Conservation (phyloP, 306 rosid species). For the Fragaria vesca region DNA sequence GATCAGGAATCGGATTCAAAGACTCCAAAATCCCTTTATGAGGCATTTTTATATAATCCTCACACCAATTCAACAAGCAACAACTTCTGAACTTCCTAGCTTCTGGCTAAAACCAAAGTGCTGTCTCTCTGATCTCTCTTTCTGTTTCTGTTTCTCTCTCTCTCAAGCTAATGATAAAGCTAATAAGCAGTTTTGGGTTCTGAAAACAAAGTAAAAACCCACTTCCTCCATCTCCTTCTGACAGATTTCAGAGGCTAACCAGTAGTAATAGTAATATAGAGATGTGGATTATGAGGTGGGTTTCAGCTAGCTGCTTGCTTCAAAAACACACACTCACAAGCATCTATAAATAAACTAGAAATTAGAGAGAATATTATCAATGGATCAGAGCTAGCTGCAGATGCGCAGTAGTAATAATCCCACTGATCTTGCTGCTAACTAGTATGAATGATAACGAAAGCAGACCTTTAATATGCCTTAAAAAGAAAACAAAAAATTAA, state of each 20-base stretch:
- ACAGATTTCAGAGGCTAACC: slow-evolving; percentile 16
- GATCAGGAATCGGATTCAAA: slow-evolving; percentile 73
- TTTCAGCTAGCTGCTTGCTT: slow-evolving; percentile 11
- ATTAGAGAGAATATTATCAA: slow-evolving; percentile 12
- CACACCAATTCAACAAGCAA: not conserved
- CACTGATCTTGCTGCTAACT: slow-evolving; percentile 1
- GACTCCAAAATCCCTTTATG: slow-evolving; percentile 25
- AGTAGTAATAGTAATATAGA: slow-evolving; percentile 9
- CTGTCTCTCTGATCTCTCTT: not conserved
- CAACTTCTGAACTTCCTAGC: not conserved
- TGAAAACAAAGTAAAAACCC: slow-evolving; percentile 13
- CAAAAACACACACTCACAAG: not conserved
- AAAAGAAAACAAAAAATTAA: not conserved
- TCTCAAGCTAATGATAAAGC: not conserved
- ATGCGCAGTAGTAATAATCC: not conserved
- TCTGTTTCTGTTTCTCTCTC: not conserved
- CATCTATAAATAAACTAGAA: not conserved
- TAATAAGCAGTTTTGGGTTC: slow-evolving; percentile 9
- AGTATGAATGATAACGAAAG: slow-evolving; percentile 1
- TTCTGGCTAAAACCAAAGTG: not conserved
- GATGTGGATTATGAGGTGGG: slow-evolving; percentile 15
- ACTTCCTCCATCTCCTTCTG: slow-evolving; percentile 11
- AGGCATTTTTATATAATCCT: slow-evolving; percentile 34
- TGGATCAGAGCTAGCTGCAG: slow-evolving; percentile 5
- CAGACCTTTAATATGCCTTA: not conserved